These are phyloP conservation scores for Letharia columbiana DNA, from an alignment of 495 filamentous ascomycete genomes.

Conservation along the genomic window DNA sequence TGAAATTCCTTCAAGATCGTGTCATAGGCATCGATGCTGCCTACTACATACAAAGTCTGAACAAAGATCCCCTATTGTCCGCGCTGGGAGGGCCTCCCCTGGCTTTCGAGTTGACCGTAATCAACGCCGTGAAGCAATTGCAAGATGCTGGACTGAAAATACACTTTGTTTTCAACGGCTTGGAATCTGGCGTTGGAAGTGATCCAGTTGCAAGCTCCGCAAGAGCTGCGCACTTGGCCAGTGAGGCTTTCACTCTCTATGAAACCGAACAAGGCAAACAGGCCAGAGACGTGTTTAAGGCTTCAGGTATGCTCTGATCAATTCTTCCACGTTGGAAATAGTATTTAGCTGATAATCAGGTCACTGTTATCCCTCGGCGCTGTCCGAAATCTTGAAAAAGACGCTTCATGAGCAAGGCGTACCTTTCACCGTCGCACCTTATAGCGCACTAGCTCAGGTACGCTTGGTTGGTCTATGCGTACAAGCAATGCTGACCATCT, in stretches of 20 bases:
- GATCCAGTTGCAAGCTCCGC: conserved; percentile 21
- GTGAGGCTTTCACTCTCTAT: conserved; percentile 79
- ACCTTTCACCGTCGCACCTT: conserved; percentile 80
- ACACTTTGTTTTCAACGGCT: conserved; percentile 86
- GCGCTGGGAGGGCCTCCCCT: conserved; percentile 88
- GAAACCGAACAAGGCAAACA: conserved; percentile 66
- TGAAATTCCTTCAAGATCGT: conserved; percentile 59
- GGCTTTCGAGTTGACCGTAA: conserved; percentile 58
- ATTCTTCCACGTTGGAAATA: conserved; percentile 15
- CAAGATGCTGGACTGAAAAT: conserved; percentile 51
- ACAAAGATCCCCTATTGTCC: conserved; percentile 78
- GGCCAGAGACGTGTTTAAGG: conserved; percentile 74
- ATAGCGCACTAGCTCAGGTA: conserved; percentile 84
- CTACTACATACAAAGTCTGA: conserved; percentile 71
- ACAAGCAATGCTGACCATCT: conserved; percentile 5
- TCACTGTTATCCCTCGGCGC: conserved; percentile 47
- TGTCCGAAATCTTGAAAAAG: conserved; percentile 66
- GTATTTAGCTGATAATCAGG: conserved; percentile 30
- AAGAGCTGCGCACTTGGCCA: conserved; percentile 29
- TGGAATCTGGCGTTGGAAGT: conserved; percentile 65
- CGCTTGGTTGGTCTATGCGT: background rate
- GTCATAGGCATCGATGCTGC: conserved; percentile 82
- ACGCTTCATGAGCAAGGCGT: conserved; percentile 60
- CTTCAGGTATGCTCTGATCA: conserved; percentile 53
- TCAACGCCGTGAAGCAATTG: conserved; percentile 63